Percentiles rank a stretch among this genome's conserved stretches.
Evolutionary conservation across 345 rosid species (phyloP).

Genomic region (Psidium friedrichsthalianum): DNA sequence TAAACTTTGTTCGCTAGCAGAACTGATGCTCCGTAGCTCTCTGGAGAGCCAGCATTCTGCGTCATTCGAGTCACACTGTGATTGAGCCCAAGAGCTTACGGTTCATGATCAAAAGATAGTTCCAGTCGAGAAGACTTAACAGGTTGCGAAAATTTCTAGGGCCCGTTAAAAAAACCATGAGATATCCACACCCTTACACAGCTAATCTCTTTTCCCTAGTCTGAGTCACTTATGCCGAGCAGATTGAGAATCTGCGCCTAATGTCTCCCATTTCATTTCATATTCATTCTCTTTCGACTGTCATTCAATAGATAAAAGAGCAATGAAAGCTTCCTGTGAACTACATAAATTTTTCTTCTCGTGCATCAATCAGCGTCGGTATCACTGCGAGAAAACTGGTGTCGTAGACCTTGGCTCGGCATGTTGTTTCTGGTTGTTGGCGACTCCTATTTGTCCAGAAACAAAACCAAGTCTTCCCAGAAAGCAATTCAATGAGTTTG

Average conservation of each 20-base stretch:
- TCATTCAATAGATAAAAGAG: not conserved
- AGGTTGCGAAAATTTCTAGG: not conserved
- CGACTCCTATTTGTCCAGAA: not conserved
- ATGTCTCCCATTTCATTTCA: not conserved
- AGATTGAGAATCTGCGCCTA: not conserved
- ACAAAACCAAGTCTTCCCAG: not conserved
- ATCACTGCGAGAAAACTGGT: not conserved
- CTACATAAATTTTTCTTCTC: not conserved
- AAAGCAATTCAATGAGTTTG: not conserved
- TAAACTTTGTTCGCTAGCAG: constrained; percentile 34
- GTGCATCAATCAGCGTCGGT: not conserved
- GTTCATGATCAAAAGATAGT: constrained; percentile 69
- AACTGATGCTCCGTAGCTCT: constrained; percentile 25
- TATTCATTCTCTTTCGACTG: not conserved
- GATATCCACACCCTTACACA: not conserved
- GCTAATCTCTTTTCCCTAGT: not conserved
- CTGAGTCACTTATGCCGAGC: not conserved
- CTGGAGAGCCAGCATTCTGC: constrained; percentile 61
- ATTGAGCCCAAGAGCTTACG: constrained; percentile 12
- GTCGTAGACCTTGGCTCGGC: not conserved
- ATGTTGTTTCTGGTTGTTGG: not conserved
- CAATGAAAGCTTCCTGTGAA: not conserved
- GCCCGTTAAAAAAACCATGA: not conserved
- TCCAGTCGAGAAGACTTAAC: constrained; percentile 32
- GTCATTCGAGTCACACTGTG: not conserved